Base-by-base conservation (phyloP, 768 basidiomycete genomes). In the Leccinum rimulosum region DNA sequence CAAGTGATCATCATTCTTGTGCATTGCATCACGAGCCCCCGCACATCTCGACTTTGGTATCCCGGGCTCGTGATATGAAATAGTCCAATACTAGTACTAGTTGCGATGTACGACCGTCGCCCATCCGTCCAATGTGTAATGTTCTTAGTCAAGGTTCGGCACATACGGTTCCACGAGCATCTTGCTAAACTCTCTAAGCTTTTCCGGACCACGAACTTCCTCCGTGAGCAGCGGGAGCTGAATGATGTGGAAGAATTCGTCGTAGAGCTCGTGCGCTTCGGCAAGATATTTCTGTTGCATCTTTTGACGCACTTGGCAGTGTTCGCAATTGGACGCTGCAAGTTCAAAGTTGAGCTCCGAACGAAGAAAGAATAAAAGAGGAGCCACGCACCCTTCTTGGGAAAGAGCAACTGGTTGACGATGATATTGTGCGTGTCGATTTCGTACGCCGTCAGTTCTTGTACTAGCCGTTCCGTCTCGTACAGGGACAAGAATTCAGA, bases 371-470 rank as follows among this genome's bases (percentile, higher is more conserved):
- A 28, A 25, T 25, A 25, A 25, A 49, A 1, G 22, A 22, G 8
- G 33, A n/a, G 4, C 19, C 14, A 77, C 88, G 60, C 69, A 94
- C 95, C 83, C 70, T 86, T 79, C 79, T 90, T 93, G 15, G 97
- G 96, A 81, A 93, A 98, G 36, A 99, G 77, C 5, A 99, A 79
- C 75, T 99, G 97, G 70, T 99, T 99, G 56, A 98, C 95, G 57
- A 98, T 93, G 68, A 99, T 98, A 72, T 96, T 95, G 75, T 99
- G 97, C 52, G 95, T 97, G 74, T 98, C 95, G 71, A 98, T 98
- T 71, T 94, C 93, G 70, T 93, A 93, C 49, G 85, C 79, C n/a
- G 91, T 93, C 49, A 97, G 78, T 73, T 98, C 95, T 74, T 99
- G 97, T 31, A 99, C 93, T 27, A 99, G 82, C 30, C 97, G 91